Percentiles rank a stretch among this genome's conserved stretches.
Conservation (phyloP, 352 stramenopile species). For the Phytophthora ohioensis region DNA sequence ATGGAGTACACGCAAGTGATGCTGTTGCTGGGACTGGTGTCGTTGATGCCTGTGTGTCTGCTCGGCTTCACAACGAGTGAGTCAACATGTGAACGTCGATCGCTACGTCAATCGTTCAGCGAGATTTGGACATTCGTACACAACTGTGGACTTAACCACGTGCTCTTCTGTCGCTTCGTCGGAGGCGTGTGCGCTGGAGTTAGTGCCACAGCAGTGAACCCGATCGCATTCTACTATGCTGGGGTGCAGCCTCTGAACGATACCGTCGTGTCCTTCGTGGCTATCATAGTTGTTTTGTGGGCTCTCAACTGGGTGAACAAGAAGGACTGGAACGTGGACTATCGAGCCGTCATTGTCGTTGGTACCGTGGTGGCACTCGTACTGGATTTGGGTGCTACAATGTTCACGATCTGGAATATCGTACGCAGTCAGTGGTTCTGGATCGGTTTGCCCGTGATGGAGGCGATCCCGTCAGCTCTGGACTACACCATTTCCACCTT, state of each 20-base stretch:
- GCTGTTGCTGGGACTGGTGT: constrained; percentile 44
- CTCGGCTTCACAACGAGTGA: constrained; percentile 40
- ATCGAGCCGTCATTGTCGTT: constrained; percentile 46
- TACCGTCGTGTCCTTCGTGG: constrained; percentile 61
- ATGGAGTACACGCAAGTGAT: constrained; percentile 64
- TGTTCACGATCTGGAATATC: constrained; percentile 71
- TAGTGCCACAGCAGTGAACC: constrained; percentile 51
- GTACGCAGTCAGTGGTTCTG: constrained; percentile 75
- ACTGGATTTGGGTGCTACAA: constrained; percentile 50
- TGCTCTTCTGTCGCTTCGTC: constrained; percentile 57
- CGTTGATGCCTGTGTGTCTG: constrained; percentile 42
- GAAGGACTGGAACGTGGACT: constrained; percentile 56
- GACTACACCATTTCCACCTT: constrained; percentile 65
- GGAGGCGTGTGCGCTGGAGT: constrained; percentile 47
- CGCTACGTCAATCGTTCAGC: constrained; percentile 32
- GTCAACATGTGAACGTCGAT: constrained; percentile 17
- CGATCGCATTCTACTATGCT: constrained; percentile 60
- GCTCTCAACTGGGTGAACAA: constrained; percentile 44
- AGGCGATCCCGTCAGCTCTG: constrained; percentile 57
- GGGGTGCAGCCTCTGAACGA: constrained; percentile 64
- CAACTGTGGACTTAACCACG: constrained; percentile 46
- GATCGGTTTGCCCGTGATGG: constrained; percentile 68
- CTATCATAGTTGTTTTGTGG: constrained; percentile 39
- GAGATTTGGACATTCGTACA: constrained; percentile 52
- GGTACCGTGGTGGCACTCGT: constrained; percentile 42